Base-by-base conservation (phyloP, 352 stramenopile species). In the Phytophthora citricola region DNA sequence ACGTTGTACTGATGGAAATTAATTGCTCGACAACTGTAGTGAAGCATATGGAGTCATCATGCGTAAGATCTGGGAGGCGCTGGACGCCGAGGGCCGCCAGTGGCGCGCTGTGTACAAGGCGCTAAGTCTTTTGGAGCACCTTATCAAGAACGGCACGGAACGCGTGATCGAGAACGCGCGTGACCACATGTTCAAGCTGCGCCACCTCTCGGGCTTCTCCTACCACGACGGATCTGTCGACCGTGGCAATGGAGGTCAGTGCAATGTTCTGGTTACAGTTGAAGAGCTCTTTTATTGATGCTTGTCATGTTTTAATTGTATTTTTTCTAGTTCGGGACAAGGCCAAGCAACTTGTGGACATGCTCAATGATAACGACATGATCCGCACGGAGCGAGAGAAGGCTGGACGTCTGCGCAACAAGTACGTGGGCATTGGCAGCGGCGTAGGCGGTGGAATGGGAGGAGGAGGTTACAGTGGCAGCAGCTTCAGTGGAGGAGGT, bases 31-130 rank as follows among this genome's bases (percentile, higher is more conserved):
- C 29, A 58, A 40, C 46, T 68, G 11, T 75, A 96, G 87, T 67
- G 89, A 95, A 45, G 92, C 91, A 14, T 97, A 96, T 66, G 85
- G 76, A 46, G 79, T 96, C 38, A 80, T 98, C 52, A 97, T 95
- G 87, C 85, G 83, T 54, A 91, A 98, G 57, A 98, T 99, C 70
- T 99, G 96, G 97, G 95, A 98, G 76, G 87, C 91, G 4, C 88
- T 88, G 66, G 97, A 93, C 77, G 92, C 66, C 45, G 90, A 88
- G 71, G 93, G 75, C 20, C 88, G 91, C 20, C 92, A 97, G 62
- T 99, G 97, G 97, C 94, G 96, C 34, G 93, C 98, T 17, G 97
- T 99, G 27, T 99, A 98, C 80, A 99, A 99, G 83, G 86, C 86
- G 27, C 63, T 97, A 22, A 99, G 90, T 52, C 76, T 99, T 49